Percentiles rank a stretch among this genome's conserved stretches.
Evolutionary conservation across 2,329 filamentous ascomycete species (phyloP).

Genomic region (Metarhizium robertsii): DNA sequence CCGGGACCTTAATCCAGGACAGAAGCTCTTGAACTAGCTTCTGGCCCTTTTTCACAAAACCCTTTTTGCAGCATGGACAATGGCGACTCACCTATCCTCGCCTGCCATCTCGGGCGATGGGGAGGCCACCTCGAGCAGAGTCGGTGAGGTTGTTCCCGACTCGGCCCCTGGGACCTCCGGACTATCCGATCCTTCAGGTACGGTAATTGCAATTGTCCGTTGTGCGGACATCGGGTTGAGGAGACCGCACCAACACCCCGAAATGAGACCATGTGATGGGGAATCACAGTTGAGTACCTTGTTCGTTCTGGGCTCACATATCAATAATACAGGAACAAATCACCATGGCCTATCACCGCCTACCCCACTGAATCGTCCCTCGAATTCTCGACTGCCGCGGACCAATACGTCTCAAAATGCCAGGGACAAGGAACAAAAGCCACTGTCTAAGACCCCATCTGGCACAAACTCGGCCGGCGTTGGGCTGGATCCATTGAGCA

Average conservation of each 20-base stretch:
- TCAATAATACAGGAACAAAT: constrained; percentile 3
- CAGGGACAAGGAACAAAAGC: constrained; percentile 23
- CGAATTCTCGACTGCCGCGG: constrained; percentile 29
- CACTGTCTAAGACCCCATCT: constrained; percentile 15
- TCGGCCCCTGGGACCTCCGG: constrained; percentile 16
- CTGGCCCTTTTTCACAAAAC: background rate
- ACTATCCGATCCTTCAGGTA: constrained; percentile 22
- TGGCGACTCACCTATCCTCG: constrained; percentile 21
- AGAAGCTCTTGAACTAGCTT: background rate
- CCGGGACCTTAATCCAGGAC: background rate
- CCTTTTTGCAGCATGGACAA: constrained; percentile 24
- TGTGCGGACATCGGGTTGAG: background rate
- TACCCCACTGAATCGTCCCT: constrained; percentile 8
- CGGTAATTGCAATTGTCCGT: constrained; percentile 3
- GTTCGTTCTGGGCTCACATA: background rate
- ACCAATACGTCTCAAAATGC: constrained; percentile 50
- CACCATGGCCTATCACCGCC: constrained; percentile 5
- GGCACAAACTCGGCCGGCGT: constrained; percentile 15
- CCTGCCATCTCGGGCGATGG: constrained; percentile 16
- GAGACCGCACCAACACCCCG: background rate
- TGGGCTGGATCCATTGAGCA: constrained; percentile 29
- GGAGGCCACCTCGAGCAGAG: constrained; percentile 16
- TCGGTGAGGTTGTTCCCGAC: constrained; percentile 16
- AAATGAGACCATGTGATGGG: background rate
- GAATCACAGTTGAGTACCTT: background rate